A percentile compares a stretch with the other conserved stretches of the same genome.
Evolutionary conservation across 164 flowering plant genomes (phyloP).

Genomic region (Paratinospora sagittata): DNA sequence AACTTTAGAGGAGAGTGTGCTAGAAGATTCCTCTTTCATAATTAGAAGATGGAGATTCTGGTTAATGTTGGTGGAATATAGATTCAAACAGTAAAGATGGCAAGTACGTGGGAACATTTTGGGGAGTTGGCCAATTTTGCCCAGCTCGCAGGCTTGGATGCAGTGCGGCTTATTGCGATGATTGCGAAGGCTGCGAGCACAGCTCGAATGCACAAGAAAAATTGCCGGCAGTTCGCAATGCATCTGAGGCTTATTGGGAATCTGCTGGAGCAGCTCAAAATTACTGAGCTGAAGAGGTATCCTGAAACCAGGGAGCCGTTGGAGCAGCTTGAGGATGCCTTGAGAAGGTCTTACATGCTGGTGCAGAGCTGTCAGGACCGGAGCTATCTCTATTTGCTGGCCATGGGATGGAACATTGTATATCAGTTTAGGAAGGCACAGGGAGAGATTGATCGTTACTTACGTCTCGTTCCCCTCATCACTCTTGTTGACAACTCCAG

Average conservation of each 20-base stretch:
- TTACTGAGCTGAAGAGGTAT: conserved; percentile 81
- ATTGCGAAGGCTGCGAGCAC: conserved; percentile 84
- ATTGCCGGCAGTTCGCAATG: conserved; percentile 86
- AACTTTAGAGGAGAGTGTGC: neutral
- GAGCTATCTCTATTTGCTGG: conserved; percentile 82
- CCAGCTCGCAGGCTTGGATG: conserved; percentile 78
- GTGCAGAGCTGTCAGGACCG: conserved; percentile 89
- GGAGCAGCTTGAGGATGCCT: conserved; percentile 90
- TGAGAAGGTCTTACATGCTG: conserved; percentile 76
- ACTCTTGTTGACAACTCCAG: conserved; percentile 88
- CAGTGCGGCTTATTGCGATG: conserved; percentile 64
- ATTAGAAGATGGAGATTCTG: neutral
- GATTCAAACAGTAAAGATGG: conserved; percentile 24
- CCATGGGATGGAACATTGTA: conserved; percentile 98
- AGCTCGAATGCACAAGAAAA: conserved; percentile 92
- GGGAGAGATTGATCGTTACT: conserved; percentile 80
- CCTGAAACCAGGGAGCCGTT: conserved; percentile 93
- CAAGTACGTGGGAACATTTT: conserved; percentile 55
- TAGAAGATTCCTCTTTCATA: neutral
- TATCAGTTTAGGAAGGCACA: conserved; percentile 91
- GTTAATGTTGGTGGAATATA: neutral
- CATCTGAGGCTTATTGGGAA: conserved; percentile 92
- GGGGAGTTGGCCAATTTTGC: conserved; percentile 77
- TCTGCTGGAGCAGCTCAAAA: conserved; percentile 77
- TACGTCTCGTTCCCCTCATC: conserved; percentile 79